A percentile compares a stretch with the other conserved stretches of the same genome.
Conservation (phyloP, 2,329 filamentous ascomycete genomes). For the Lojkania enalia region DNA sequence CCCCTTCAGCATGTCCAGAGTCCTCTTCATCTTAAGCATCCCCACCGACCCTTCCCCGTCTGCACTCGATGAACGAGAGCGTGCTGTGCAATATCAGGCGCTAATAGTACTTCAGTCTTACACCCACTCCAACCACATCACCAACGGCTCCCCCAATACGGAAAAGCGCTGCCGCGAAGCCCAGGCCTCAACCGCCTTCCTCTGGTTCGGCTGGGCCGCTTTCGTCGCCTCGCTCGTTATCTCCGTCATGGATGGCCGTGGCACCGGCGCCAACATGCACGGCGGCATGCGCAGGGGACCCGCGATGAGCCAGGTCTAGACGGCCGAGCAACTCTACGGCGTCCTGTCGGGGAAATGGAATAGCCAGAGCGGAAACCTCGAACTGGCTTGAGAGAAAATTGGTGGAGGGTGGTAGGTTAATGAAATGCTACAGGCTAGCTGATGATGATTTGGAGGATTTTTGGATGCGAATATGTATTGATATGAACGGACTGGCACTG, state of each 20-base stretch:
- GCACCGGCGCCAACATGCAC: slow-evolving; percentile 49
- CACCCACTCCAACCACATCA: slow-evolving; percentile 59
- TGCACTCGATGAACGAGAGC: too few relatives aligned
- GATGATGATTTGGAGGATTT: too few relatives aligned
- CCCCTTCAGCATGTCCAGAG: background rate
- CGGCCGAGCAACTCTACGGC: too few relatives aligned
- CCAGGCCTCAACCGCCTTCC: slow-evolving; percentile 73
- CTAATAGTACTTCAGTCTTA: slow-evolving; percentile 40
- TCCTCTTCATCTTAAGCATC: background rate
- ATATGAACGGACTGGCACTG: too few relatives aligned
- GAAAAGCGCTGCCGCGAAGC: slow-evolving; percentile 72
- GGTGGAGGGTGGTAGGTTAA: too few relatives aligned
- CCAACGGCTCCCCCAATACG: slow-evolving; percentile 62
- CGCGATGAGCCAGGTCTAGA: slow-evolving; percentile 60
- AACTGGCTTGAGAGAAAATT: too few relatives aligned
- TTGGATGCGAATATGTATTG: too few relatives aligned
- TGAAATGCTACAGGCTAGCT: too few relatives aligned
- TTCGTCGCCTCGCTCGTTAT: slow-evolving; percentile 60
- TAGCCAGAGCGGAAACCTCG: too few relatives aligned
- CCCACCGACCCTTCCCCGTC: background rate
- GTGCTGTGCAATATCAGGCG: background rate
- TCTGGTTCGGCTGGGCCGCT: slow-evolving; percentile 75
- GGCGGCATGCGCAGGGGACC: slow-evolving; percentile 50
- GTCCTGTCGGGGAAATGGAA: too few relatives aligned
- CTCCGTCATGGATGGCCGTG: slow-evolving; percentile 59